Percentiles rank a stretch among this genome's conserved stretches.
Evolutionary conservation across 305 asterid species (phyloP).

Genomic region (Fraxinus dipetala): DNA sequence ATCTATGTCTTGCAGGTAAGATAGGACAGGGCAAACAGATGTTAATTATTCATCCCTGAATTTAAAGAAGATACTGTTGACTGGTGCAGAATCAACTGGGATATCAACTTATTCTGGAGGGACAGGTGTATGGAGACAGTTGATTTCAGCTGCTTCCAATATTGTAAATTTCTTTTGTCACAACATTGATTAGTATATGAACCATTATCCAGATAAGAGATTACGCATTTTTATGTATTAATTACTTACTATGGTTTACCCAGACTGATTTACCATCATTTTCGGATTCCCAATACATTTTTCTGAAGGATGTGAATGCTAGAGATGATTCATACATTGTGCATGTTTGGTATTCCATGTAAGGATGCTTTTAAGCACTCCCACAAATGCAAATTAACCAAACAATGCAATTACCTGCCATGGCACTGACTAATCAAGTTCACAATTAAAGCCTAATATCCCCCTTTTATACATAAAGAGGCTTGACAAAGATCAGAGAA

Average conservation of each 20-base stretch:
- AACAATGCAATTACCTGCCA: background rate
- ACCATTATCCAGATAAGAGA: background rate
- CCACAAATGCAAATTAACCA: background rate
- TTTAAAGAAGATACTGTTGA: background rate
- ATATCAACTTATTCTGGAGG: background rate
- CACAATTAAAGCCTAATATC: background rate
- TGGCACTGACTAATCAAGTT: background rate
- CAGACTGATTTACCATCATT: slow-evolving; percentile 16
- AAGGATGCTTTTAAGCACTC: background rate
- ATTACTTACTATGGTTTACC: background rate
- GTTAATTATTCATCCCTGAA: background rate
- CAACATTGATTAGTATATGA: background rate
- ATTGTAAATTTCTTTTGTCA: background rate
- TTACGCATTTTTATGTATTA: background rate
- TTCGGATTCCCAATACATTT: slow-evolving; percentile 3
- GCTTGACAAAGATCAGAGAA: background rate
- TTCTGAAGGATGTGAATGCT: slow-evolving; percentile 14
- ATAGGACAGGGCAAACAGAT: background rate
- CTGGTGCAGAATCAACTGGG: background rate
- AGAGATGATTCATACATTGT: slow-evolving; percentile 1
- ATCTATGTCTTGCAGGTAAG: background rate
- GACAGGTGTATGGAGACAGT: background rate
- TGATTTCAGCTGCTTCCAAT: background rate
- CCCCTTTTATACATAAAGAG: background rate
- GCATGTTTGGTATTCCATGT: background rate